Base-by-base conservation (phyloP, 177 flowering plant species). In the Vitis hybrid region DNA sequence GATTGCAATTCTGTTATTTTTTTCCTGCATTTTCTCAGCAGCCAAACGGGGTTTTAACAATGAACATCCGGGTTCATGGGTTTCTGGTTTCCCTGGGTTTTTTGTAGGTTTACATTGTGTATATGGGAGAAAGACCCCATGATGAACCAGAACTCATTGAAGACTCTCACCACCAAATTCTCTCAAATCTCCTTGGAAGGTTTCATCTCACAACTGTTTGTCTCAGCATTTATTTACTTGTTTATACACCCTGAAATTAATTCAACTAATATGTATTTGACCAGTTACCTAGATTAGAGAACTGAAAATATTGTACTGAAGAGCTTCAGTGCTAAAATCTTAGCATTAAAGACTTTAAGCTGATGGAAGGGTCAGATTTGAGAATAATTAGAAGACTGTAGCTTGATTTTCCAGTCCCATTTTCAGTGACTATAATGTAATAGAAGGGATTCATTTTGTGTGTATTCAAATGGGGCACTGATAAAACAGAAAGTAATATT, bases 161-260 rank as follows among this genome's bases (percentile, higher is more conserved):
- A 59, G 81, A 81, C 5, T 78, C 77, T 2, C 85, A 87, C 72
- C 80, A 79, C 67, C 68, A 74, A 52, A 59, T 87, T 66, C 84
- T 87, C 5, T 72, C 87, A 3, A 20, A 66, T 60, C 62, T 86
- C 53, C 79, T 82, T 70, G 82, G 80, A 77, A 86, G 89, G 87
- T 86, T 26, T 20, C 7, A 10, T 33, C 66, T 19, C 48, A 19
- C 3, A 26, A 26, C 22, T 13, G 11, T 11, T 20, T 68, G 20
- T 12, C 5, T 11, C 39, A 26, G 33, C 2, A 45, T 57, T 14
- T 72, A 18, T 12, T 12, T 20, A 10, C 39, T 8, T 3, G 12
- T 48, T 16, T 12, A 15, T 45, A 58, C 3, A 3, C 22, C 5
- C 5, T 29, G 6, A 8, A 33, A 13, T 60, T 26, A 2, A 13